These are phyloP conservation scores for Termitomyces sp. DNA, from an alignment of 768 basidiomycete genomes.

Conservation along the genomic window DNA sequence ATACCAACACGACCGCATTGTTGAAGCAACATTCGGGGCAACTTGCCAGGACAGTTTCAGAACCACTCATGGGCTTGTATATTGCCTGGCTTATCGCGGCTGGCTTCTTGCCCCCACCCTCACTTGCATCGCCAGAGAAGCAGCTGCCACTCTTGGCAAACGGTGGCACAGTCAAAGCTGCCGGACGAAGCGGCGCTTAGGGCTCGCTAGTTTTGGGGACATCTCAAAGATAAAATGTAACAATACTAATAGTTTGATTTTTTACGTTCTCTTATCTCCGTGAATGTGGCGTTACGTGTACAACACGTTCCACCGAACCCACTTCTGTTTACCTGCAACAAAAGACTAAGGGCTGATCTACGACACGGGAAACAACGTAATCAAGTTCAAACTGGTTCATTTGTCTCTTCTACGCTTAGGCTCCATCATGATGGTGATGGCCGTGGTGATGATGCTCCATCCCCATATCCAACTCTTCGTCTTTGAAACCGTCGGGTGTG, in stretches of 20 bases:
- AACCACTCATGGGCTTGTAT: slow-evolving; percentile 79
- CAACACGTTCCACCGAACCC: neutral
- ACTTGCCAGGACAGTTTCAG: slow-evolving; percentile 60
- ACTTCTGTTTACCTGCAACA: neutral
- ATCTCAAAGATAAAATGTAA: slow-evolving; percentile 6
- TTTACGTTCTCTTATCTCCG: neutral
- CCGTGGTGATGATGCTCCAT: slow-evolving; percentile 2
- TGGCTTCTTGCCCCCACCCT: slow-evolving; percentile 69
- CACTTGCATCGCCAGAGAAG: slow-evolving; percentile 32
- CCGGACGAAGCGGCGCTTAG: slow-evolving; percentile 63
- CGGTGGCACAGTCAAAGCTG: slow-evolving; percentile 47
- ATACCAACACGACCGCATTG: slow-evolving; percentile 74
- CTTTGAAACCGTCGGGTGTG: slow-evolving; percentile 1
- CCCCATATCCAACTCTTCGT: neutral
- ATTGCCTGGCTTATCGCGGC: slow-evolving; percentile 89
- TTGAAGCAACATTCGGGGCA: slow-evolving; percentile 38
- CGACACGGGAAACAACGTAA: too few relatives aligned
- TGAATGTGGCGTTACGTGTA: neutral
- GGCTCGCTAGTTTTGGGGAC: neutral
- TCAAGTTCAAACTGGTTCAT: too few relatives aligned
- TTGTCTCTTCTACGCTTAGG: neutral
- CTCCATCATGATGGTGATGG: slow-evolving; percentile 3
- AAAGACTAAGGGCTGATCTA: neutral
- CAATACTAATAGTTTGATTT: neutral
- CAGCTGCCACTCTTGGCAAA: slow-evolving; percentile 44